Base-by-base conservation (phyloP, 345 rosid species). In the Rhizophora apiculata region DNA sequence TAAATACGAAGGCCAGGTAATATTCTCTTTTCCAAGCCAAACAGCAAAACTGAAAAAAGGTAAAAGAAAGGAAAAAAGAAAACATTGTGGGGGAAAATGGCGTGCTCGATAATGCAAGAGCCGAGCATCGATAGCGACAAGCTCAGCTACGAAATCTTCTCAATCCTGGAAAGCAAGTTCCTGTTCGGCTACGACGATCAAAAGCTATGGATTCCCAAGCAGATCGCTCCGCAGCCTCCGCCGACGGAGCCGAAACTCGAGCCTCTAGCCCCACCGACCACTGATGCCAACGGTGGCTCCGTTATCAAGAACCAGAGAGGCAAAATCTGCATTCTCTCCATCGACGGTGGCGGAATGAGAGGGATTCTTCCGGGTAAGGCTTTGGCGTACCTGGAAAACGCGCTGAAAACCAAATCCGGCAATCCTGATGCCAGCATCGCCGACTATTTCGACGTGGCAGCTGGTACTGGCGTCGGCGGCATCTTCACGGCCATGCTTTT, bases 111-210 rank as follows among this genome's bases (percentile, higher is more conserved):
- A 78, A 80, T 87, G 90, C 93, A 89, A 60, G 98, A 91, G 69
- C 98, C 97, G 34, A 94, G 97, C 85, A 88, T 94, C 75, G 98
- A 94, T 68, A 87, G 97, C 2, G 97, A 91, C 68, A 94, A 94
- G 74, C 89, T 94, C 76, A 94, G 98, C 82, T 94, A 94, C 74
- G 98, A 94, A 80, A 91, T 94, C 65, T 94, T 94, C 79, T 94
- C 98, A 3, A 89, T 94, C 60, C 89, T 94, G 46, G 98, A 94
- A 61, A 91, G 89, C 81, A 94, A 94, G 63, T 91, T 91, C 61
- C 88, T 94, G 48, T 91, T 90, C 67, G 98, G 96, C 51, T 94
- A 93, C 74, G 93, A 85, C 8, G 94, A 89, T 70, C 87, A 84
- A 46, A 89, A 91, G 84, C 95, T 88, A 34, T 87, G 88, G 93